phyloP scores from a whole-genome alignment of 176 grass and related monocot genomes.

The Luzula sylvatica region DNA sequence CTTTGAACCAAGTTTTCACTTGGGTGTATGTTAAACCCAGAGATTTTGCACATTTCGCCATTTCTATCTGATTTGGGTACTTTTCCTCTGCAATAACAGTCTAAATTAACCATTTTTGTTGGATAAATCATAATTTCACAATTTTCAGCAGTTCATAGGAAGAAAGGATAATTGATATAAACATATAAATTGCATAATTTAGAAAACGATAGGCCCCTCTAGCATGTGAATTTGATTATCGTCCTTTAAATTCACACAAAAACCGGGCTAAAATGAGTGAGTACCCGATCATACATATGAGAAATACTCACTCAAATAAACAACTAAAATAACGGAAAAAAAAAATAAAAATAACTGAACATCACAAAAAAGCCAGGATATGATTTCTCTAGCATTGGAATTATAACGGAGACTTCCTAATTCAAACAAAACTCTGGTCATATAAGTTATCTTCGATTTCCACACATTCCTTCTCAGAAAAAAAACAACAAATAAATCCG shows the following conservation, averaged over 20 bases:
- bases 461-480: not conserved
- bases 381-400: no score
- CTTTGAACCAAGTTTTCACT: slow-evolving; percentile 83
- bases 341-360: no score
- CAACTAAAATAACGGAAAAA: no score
- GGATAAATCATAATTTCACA: not conserved
- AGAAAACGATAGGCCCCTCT: not conserved
- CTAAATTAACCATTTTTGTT: not conserved
- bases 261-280: no score
- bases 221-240: not conserved
- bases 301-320: no score
- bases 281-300: no score
- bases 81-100: slow-evolving; percentile 34
- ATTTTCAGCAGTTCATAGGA: not conserved
- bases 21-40: slow-evolving; percentile 71
- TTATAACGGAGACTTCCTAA: no score
- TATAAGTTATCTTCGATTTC: not conserved
- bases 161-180: not conserved
- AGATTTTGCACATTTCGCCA: slow-evolving; percentile 49
- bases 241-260: no score
- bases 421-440: no score
- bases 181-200: not conserved
- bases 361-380: no score
- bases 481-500: slow-evolving; percentile 6
- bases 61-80: slow-evolving; percentile 58